phyloP scores from a whole-genome alignment of 2,329 filamentous ascomycete species.

The Diplocarpon mali region DNA sequence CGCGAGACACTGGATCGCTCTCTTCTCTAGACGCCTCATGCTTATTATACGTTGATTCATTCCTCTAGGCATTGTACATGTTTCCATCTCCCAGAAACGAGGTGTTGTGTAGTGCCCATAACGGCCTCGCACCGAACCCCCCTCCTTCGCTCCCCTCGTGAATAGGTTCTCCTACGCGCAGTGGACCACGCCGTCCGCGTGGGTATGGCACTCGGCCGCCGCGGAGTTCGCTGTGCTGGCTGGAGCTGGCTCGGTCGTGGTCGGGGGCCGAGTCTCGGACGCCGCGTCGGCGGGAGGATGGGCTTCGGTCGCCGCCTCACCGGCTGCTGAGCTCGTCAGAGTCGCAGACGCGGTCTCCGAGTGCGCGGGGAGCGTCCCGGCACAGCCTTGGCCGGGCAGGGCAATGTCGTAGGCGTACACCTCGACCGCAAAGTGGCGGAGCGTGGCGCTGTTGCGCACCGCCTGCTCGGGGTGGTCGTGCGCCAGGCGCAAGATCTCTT shows the following conservation, averaged over 20 bases:
- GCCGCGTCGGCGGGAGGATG: background rate
- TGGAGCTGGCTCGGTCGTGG: slow-evolving; percentile 9
- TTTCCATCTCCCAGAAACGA: too few species aligned
- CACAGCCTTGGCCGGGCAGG: slow-evolving; percentile 50
- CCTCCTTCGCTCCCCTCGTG: too few species aligned
- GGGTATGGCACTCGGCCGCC: slow-evolving; percentile 31
- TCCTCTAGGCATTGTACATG: too few species aligned
- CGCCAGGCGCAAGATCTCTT: slow-evolving; percentile 3
- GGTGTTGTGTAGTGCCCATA: too few species aligned
- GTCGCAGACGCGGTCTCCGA: slow-evolving; percentile 7
- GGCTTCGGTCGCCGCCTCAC: background rate
- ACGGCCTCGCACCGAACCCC: background rate
- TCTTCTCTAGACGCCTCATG: background rate
- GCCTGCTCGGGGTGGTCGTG: slow-evolving; percentile 18
- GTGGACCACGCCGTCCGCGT: slow-evolving; percentile 31
- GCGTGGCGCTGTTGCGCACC: slow-evolving; percentile 46
- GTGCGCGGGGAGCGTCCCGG: slow-evolving; percentile 30
- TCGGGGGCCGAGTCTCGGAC: background rate
- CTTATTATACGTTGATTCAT: background rate
- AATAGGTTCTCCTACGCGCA: slow-evolving; percentile 24
- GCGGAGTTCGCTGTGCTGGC: slow-evolving; percentile 1
- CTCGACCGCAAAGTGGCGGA: slow-evolving; percentile 61
- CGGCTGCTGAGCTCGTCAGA: background rate
- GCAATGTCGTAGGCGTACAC: slow-evolving; percentile 56
- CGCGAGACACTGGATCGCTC: too few species aligned